Evolutionary conservation across 106 monocot species (phyloP), one percentile per base, ranked within the genome.

Genomic region (Dendrobium chrysotoxum): DNA sequence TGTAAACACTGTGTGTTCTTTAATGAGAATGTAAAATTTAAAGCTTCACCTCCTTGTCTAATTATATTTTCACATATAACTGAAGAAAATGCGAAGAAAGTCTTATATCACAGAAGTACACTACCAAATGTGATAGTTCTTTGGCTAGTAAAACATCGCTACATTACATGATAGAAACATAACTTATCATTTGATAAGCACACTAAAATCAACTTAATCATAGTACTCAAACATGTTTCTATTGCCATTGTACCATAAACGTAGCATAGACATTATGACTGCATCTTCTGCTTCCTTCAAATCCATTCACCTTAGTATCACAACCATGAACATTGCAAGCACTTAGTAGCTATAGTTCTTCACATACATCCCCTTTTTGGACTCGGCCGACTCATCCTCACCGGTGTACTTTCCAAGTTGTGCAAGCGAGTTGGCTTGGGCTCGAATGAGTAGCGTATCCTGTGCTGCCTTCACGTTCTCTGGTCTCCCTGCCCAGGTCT

Each of bases 391-490:
- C 78, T 93, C 93, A 30, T 88, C 93, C 44, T 93, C 90, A 0
- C 87, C 85, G 4, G 93, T 88, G 88, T 93, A 93, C 72, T 93
- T 90, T 0, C 93, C 93, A 40, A 93, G 93, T 79, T 93, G 93
- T 30, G 93, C 93, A 18, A 88, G 86, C 2, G 93, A 93, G 82
- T 93, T 93, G 55, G 87, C 90, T 85, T 85, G 88, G 16, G 90
- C 93, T 21, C 90, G 77, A 12, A 76, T 5, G 7, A 93, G 88
- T 46, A 93, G 86, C 42, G 54, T 42, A 50, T 93, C 90, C 64
- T 93, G 93, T 17, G 90, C 93, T 1, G 90, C 90, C 88, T 88
- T 88, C 54, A 93, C 90, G n/a, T 93, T 93, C 83, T 90, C 93
- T 5, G 86, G 88, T 47, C 86, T 76, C 23, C 93, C 93, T 77